Conservation (phyloP, 805 yeast genomes). For the Sugiyamaella lignohabitans region DNA sequence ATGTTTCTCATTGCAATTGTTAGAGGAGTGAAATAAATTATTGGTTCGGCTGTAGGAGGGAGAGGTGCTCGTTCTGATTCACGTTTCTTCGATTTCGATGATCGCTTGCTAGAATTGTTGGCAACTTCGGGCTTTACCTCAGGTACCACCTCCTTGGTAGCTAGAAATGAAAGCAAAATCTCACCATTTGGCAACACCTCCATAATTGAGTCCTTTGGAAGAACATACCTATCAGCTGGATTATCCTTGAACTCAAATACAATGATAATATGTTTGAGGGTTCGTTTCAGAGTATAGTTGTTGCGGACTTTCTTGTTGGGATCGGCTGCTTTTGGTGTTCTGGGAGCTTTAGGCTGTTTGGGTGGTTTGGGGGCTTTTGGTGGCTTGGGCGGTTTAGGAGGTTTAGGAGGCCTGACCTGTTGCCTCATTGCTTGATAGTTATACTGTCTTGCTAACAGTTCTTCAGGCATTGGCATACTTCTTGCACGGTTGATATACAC, state of each 20-base stretch:
- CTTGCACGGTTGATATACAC: slow-evolving; percentile 73
- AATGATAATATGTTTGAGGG: slow-evolving; percentile 59
- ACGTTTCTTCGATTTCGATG: background rate
- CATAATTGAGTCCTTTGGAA: slow-evolving; percentile 72
- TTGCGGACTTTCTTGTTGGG: slow-evolving; percentile 15
- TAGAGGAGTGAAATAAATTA: slow-evolving; percentile 43
- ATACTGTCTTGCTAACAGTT: slow-evolving; percentile 4
- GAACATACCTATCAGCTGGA: slow-evolving; percentile 60
- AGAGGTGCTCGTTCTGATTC: slow-evolving; percentile 3
- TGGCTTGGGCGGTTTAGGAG: slow-evolving; percentile 1
- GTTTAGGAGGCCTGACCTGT: slow-evolving; percentile 4
- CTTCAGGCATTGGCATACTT: slow-evolving; percentile 27
- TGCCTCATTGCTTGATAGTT: background rate
- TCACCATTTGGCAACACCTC: slow-evolving; percentile 41
- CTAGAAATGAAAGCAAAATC: slow-evolving; percentile 34
- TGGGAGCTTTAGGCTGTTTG: slow-evolving; percentile 9
- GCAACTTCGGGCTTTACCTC: slow-evolving; percentile 10
- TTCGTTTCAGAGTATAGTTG: slow-evolving; percentile 42
- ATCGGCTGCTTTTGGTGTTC: slow-evolving; percentile 16
- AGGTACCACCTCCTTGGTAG: slow-evolving; percentile 20
- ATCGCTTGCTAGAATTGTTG: background rate
- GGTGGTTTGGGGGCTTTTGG: slow-evolving; percentile 7
- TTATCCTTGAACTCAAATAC: slow-evolving; percentile 82
- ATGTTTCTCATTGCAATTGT: slow-evolving; percentile 62
- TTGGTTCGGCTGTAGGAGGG: slow-evolving; percentile 7